Conservation (phyloP, 2,329 filamentous ascomycete genomes). For the Rutstroemia sp. region DNA sequence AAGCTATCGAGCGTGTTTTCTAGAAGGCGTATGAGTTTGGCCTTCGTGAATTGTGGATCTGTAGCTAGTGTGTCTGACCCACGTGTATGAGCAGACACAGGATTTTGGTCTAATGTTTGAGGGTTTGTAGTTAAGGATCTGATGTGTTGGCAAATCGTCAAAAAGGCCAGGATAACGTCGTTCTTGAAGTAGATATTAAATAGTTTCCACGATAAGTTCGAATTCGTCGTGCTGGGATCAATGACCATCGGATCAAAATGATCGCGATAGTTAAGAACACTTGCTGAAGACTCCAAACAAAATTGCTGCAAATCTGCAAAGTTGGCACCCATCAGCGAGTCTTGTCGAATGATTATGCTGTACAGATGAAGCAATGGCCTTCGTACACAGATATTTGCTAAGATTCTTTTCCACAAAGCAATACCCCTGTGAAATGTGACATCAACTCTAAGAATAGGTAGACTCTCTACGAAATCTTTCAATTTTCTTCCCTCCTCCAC, state of each 20-base stretch:
- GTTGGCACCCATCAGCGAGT: constrained; percentile 2
- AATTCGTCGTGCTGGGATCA: not conserved
- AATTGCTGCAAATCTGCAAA: constrained; percentile 1
- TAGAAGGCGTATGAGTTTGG: constrained; percentile 11
- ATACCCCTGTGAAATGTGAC: not conserved
- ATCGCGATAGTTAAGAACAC: constrained; percentile 13
- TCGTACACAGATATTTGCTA: constrained; percentile 10
- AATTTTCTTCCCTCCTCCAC: constrained; percentile 5
- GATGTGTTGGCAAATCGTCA: constrained; percentile 10
- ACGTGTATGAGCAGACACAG: not conserved
- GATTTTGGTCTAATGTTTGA: not conserved
- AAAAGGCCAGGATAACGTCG: constrained; percentile 13
- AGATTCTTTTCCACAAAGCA: constrained; percentile 8
- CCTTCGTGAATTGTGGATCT: constrained; percentile 12
- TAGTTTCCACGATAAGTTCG: constrained; percentile 9
- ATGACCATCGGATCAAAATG: constrained; percentile 9
- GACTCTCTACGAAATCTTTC: not conserved
- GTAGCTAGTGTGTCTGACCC: constrained; percentile 4
- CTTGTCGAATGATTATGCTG: constrained; percentile 2
- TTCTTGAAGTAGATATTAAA: constrained; percentile 17
- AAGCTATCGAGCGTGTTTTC: constrained; percentile 12
- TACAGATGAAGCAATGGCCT: constrained; percentile 12
- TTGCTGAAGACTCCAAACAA: constrained; percentile 11
- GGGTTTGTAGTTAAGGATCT: not conserved
- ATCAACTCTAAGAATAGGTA: constrained; percentile 1